Percentiles rank a stretch among this genome's conserved stretches.
Conservation (phyloP, 1,284 basidiomycete genomes). For the Melampsora americana region DNA sequence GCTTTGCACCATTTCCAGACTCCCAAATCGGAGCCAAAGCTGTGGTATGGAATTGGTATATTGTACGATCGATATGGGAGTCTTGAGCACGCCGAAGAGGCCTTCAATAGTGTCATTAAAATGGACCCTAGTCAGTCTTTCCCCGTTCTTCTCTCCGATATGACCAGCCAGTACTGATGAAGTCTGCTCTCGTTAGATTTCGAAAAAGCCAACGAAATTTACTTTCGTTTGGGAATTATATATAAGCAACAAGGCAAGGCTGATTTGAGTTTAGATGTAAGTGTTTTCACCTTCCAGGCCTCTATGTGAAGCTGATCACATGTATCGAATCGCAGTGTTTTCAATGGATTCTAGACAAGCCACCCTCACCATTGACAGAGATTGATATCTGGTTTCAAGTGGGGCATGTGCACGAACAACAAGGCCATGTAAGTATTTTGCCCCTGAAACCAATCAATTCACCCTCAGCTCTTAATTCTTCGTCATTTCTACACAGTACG, state of each 20-base stretch:
- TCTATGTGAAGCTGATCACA: conserved; percentile 36
- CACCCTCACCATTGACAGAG: conserved; percentile 89
- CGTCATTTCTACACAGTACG: conserved; percentile 62
- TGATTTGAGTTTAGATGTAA: conserved; percentile 67
- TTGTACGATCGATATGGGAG: conserved; percentile 98
- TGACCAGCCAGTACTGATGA: not conserved
- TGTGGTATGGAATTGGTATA: conserved; percentile 99
- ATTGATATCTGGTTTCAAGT: conserved; percentile 99
- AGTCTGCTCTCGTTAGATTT: conserved; percentile 65
- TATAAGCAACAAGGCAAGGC: conserved; percentile 99
- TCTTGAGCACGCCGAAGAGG: conserved; percentile 96
- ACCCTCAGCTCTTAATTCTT: not conserved
- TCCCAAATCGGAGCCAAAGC: conserved; percentile 95
- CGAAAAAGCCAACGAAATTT: conserved; percentile 97
- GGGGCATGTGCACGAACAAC: conserved; percentile 95
- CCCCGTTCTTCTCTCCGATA: conserved; percentile 5
- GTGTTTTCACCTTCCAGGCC: conserved; percentile 48
- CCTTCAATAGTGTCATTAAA: conserved; percentile 88
- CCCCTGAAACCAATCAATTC: not conserved
- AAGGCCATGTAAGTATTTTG: conserved; percentile 72
- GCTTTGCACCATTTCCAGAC: conserved; percentile 92
- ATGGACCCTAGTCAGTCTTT: conserved; percentile 81
- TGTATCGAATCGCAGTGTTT: conserved; percentile 63
- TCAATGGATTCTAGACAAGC: conserved; percentile 90
- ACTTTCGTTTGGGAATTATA: conserved; percentile 96